Evolutionary conservation across 192 early-diverging fungal species (phyloP), one percentile per base, ranked within the genome.

Genomic region (Coemansia sp.): DNA sequence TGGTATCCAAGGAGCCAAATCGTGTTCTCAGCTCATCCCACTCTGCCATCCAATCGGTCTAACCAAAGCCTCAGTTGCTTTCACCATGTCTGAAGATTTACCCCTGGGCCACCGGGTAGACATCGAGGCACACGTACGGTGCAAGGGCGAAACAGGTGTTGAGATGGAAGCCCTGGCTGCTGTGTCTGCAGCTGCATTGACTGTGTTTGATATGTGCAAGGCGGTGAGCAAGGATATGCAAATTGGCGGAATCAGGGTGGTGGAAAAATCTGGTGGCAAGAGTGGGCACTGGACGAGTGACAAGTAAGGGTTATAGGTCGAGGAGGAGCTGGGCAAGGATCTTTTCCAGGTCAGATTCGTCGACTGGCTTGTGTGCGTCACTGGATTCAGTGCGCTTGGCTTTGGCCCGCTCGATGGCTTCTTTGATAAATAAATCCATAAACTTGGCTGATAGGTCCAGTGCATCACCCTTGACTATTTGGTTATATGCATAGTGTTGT

Each of bases 151-250:
- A 42, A 98, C 96, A 4, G 96, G 96, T 23, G 92, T 92, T 0
- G 93, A 94, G 63, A 93, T 93, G 90, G 91, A 94, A 60, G 90
- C 91, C 9, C 74, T 88, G 63, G 89, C 86, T 1, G 92, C 92
- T 0, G 91, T 88, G 1, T 90, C 90, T 8, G 82, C 90, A 0
- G 90, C 93, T 4, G 84, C 88, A 0, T 74, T 92, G 54, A 95
- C 96, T 2, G 86, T 98, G 1, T 96, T 88, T 83, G 96, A 98
- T 67, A 98, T 98, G 96, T 96, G 91, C 73, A 98, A 98, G 66
- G 92, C 93, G 1, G 91, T 89, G 7, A 85, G 87, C 36, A 92
- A 93, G 60, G 79, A 73, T n/a, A 95, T 95, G 82, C 68, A 72
- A 21, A 94, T 98, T 66, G 78, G 82, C 24, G 82, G 85, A 38